Conservation (phyloP, 768 basidiomycete species). For the Rhizopogon vulgaris region DNA sequence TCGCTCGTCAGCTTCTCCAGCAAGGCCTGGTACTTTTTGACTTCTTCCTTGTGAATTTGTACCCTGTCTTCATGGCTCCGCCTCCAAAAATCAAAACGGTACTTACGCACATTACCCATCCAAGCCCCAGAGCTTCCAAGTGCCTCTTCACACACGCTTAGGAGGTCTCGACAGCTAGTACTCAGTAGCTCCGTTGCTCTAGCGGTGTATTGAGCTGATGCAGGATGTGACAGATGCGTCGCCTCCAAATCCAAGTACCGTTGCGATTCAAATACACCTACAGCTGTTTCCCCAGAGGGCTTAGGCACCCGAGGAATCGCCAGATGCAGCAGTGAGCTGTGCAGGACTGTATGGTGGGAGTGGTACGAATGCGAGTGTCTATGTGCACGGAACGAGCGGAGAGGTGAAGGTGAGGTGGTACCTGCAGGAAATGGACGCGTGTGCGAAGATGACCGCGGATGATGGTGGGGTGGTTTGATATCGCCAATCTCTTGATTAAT, state of each 20-base stretch:
- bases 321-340: conserved; percentile 34
- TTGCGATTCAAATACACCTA: conserved; percentile 71
- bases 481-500: neutral
- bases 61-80: conserved; percentile 23
- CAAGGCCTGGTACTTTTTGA: conserved; percentile 33
- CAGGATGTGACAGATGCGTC: conserved; percentile 43
- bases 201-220: conserved; percentile 36
- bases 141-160: conserved; percentile 36
- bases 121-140: conserved; percentile 41
- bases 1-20: conserved; percentile 28
- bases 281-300: conserved; percentile 39
- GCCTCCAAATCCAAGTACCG: conserved; percentile 65
- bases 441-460: neutral
- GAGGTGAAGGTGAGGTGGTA: conserved; percentile 8
- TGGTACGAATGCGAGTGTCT: conserved; percentile 21
- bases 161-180: conserved; percentile 48
- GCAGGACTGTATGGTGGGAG: conserved; percentile 26
- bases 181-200: conserved; percentile 39
- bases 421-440: conserved; percentile 2
- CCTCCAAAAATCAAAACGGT: conserved; percentile 33
- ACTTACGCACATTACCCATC: conserved; percentile 36
- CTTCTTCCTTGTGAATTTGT: conserved; percentile 23
- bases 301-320: conserved; percentile 26
- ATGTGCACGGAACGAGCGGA: conserved; percentile 6
- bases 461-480: neutral